phyloP scores from a whole-genome alignment of 2,329 filamentous ascomycete genomes.

The Microdochium nivale region DNA sequence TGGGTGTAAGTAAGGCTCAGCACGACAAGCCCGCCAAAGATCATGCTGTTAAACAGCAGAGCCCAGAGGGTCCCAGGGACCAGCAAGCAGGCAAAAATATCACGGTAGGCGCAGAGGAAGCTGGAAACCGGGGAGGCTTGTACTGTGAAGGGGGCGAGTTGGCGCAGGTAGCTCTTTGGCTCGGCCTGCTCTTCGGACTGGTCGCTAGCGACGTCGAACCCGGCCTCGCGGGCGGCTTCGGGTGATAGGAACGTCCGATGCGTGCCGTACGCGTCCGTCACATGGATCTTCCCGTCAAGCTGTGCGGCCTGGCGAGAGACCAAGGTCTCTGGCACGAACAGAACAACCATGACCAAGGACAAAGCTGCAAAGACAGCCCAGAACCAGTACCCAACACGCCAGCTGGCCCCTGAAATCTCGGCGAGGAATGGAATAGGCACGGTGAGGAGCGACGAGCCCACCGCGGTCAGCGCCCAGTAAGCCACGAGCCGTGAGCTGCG shows the following conservation, averaged over 20 bases:
- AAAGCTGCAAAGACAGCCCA: not conserved
- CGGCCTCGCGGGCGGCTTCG: not conserved
- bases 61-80: conserved; percentile 3
- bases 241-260: conserved; percentile 2
- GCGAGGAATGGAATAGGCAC: not conserved
- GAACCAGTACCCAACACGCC: not conserved
- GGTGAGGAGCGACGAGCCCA: not conserved
- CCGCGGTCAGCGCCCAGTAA: not conserved
- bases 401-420: not conserved
- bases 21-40: conserved; percentile 6
- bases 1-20: conserved; percentile 7
- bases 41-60: conserved; percentile 5
- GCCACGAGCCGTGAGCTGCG: not conserved
- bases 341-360: not conserved
- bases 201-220: not conserved
- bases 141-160: not conserved
- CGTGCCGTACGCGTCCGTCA: not conserved
- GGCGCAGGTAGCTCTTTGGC: not conserved
- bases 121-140: not conserved
- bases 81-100: not conserved
- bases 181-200: not conserved
- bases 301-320: conserved; percentile 2
- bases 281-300: conserved; percentile 3
- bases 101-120: not conserved
- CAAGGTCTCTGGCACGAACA: conserved; percentile 7